Evolutionary conservation across 805 yeast genomes (phyloP).

Genomic region (Isabelozyma gotoi): DNA sequence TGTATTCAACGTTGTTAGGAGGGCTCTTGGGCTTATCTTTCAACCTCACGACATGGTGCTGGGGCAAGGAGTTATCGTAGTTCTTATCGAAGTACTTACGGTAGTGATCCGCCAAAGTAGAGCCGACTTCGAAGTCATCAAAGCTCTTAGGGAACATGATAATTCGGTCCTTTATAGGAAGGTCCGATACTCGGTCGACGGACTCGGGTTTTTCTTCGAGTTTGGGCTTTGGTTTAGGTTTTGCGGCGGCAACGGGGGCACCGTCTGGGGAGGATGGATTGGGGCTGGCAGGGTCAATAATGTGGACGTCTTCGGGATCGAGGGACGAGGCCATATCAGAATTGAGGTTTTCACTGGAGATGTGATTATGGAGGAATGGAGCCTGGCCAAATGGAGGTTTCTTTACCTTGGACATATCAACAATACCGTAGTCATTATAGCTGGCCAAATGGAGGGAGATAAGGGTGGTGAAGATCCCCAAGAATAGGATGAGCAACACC

Average conservation of each 20-base stretch:
- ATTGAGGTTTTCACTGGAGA: neutral
- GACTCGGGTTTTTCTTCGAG: neutral
- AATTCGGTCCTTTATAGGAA: neutral
- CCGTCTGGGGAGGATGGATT: too few species aligned
- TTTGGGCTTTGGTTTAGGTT: neutral
- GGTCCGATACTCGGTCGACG: neutral
- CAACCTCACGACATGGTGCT: neutral
- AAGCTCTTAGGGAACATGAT: conserved; percentile 5
- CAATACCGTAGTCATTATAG: neutral
- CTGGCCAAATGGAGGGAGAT: neutral
- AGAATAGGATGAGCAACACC: neutral
- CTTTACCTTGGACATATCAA: neutral
- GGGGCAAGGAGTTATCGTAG: neutral
- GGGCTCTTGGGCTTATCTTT: neutral
- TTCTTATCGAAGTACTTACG: neutral
- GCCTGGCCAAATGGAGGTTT: neutral
- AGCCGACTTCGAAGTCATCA: neutral
- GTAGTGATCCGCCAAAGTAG: neutral
- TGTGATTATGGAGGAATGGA: neutral
- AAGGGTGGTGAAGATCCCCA: neutral
- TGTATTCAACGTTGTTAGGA: neutral
- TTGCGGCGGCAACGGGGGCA: neutral
- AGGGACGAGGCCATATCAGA: neutral
- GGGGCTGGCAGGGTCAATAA: too few species aligned
- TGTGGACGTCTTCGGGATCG: neutral